Base-by-base conservation (phyloP, 2,329 filamentous ascomycete genomes). In the Hymenoscyphus linearis region DNA sequence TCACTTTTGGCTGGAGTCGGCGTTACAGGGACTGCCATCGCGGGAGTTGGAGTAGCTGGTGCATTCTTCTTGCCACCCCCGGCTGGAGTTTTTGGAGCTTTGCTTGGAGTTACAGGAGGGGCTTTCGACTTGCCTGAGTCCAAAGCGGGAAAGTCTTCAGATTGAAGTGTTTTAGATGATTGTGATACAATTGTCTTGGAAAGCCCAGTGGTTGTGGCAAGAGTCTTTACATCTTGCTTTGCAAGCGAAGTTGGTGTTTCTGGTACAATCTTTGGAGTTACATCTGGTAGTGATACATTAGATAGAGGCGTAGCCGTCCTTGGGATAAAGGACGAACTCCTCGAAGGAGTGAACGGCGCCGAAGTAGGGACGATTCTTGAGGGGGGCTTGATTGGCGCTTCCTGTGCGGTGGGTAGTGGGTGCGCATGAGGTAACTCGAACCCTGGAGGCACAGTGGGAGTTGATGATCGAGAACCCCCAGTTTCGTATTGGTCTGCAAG, bases 81-180 rank as follows among this genome's bases (percentile, higher is more conserved):
- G n/a, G 55, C 55, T 37, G 57, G 54, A n/a, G n/a, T n/a, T 27
- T 57, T 62, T 60, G 59, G 58, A 10, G 59, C 12, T 37, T 57
- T 57, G 27, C 37, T 57, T 31, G 61, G 22, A 10, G 40, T 47
- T 6, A 58, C 27, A 25, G 62, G 62, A 22, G 60, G 36, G 27
- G 54, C 56, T 54, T 69, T 73, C 1, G 14, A 54, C 54, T 69
- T 71, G 40, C 77, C 75, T 52, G 73, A 71, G 9, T 82, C 78
- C 5, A 87, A 74, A 2, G 83, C 80, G 12, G 85, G 85, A 66
- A 87, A 88, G 66, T 88, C 85, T 66, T 87, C 84, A 26, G 85
- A 82, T 62, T 85, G 80, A 52, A 86, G 72, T 34, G 65, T 36
- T 53, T 70, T 63, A 12, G 67, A 73, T 7, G 67, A 62, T 47